Base-by-base conservation (phyloP, 345 rosid genomes). In the Bruguiera parviflora region DNA sequence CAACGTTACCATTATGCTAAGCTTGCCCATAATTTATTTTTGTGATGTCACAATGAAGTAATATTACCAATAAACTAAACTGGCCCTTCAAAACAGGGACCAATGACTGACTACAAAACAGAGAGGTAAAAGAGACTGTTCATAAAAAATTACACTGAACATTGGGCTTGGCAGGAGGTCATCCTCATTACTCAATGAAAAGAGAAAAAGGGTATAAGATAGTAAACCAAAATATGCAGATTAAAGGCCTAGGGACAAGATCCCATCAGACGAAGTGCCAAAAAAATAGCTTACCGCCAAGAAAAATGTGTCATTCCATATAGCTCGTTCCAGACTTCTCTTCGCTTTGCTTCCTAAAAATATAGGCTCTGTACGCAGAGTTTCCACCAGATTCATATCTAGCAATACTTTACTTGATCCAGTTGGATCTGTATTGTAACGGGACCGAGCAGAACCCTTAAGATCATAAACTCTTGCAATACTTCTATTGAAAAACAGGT, bases 321-420 rank as follows among this genome's bases (percentile, higher is more conserved):
- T 90, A 59, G 98, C 97, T 76, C 99, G 84, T 79, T 90, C 98
- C 3, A 96, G 77, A 72, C 82, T 92, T 84, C 99, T 84, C 77
- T 96, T 96, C 1, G 97, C 91, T 73, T 86, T 96, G 84, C 99
- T 89, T 77, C 98, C 99, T 0, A 96, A 89, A 67, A 92, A 90
- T 60, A 96, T 84, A 27, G 99, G 99, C 35, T 96, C 95, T 8
- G 94, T 96, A 3, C 91, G 82, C 32, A 92, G 69, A 8, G 85
- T 64, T 83, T 96, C 99, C 51, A 89, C 77, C 33, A 96, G 85
- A 83, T 96, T 96, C 86, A 75, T 84, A 77, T 96, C 99, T 8
- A 92, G 81, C 76, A 92, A 77, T 5, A 96, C 99, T 72, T 83
- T 87, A 87, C 90, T 82, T 49, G 75, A 43, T 58, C 99, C 98